phyloP scores from a whole-genome alignment of 2,329 filamentous ascomycete genomes.

The Ceratocystis destructans region DNA sequence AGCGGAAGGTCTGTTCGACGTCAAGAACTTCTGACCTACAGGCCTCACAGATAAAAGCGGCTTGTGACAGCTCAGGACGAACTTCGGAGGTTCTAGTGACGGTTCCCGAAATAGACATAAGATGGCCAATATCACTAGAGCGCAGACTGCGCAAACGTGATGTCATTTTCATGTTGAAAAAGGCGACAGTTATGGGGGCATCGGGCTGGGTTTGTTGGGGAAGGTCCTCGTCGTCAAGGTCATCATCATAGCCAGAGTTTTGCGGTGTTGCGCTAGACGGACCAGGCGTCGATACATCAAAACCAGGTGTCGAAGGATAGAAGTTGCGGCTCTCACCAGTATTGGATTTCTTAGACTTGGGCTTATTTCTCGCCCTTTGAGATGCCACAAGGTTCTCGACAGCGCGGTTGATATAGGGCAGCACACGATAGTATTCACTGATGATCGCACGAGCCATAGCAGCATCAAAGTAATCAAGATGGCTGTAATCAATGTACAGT shows the following conservation, averaged over 20 bases:
- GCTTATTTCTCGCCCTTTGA: background rate
- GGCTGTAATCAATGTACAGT: conserved; percentile 75
- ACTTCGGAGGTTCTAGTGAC: conserved; percentile 96
- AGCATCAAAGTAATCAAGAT: conserved; percentile 63
- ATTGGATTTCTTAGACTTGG: conserved; percentile 12
- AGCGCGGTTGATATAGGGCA: conserved; percentile 77
- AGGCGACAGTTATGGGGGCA: conserved; percentile 84
- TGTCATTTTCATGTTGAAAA: conserved; percentile 83
- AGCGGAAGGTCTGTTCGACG: conserved; percentile 93
- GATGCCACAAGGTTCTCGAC: conserved; percentile 17
- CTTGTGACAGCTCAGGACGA: conserved; percentile 78
- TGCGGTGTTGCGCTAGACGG: conserved; percentile 17
- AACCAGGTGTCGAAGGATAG: conserved; percentile 16
- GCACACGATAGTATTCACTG: conserved; percentile 85
- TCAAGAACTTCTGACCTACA: conserved; percentile 78
- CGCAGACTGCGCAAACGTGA: conserved; percentile 75
- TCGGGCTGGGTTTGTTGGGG: conserved; percentile 43
- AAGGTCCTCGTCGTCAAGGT: conserved; percentile 39
- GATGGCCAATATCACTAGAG: conserved; percentile 78
- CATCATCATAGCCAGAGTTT: conserved; percentile 14
- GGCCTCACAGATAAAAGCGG: conserved; percentile 80
- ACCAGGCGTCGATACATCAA: conserved; percentile 16
- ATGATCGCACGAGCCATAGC: conserved; percentile 75
- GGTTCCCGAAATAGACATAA: conserved; percentile 91
- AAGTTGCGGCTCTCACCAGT: conserved; percentile 9